Conservation (phyloP, 495 filamentous ascomycete genomes). For the Penicillium desertorum region DNA sequence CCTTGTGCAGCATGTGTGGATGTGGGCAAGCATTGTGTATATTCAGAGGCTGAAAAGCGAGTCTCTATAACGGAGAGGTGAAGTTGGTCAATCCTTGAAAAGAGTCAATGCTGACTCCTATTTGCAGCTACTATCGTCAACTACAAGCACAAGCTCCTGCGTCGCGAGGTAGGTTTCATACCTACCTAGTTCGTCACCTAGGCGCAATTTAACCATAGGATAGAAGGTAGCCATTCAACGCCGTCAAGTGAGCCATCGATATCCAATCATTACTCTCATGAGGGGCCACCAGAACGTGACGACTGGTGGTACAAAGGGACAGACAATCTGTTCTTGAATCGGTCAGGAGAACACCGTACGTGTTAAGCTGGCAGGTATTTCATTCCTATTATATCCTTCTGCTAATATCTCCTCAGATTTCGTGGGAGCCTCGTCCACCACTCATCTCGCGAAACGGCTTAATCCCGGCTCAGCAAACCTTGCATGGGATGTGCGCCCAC, state of each 20-base stretch:
- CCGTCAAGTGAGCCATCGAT: slow-evolving; percentile 14
- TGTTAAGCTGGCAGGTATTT: neutral
- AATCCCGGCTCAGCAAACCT: slow-evolving; percentile 37
- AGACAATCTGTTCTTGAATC: slow-evolving; percentile 36
- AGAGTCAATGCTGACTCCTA: slow-evolving; percentile 10
- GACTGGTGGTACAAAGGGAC: slow-evolving; percentile 46
- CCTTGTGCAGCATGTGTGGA: slow-evolving; percentile 40
- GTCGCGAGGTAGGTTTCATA: slow-evolving; percentile 10
- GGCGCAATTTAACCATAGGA: neutral
- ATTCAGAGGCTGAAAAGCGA: slow-evolving; percentile 41
- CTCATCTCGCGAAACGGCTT: slow-evolving; percentile 37
- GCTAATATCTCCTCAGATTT: slow-evolving; percentile 26
- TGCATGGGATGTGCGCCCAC: slow-evolving; percentile 42
- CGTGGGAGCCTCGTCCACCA: slow-evolving; percentile 37
- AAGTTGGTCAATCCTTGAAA: neutral
- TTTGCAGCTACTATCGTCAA: slow-evolving; percentile 33
- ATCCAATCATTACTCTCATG: slow-evolving; percentile 22
- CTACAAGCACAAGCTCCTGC: slow-evolving; percentile 31
- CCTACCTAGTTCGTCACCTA: neutral
- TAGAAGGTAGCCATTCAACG: slow-evolving; percentile 11
- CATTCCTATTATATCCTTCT: neutral
- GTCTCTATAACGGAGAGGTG: slow-evolving; percentile 39
- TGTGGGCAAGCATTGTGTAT: slow-evolving; percentile 33
- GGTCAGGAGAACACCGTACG: slow-evolving; percentile 42
- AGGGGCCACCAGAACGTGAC: slow-evolving; percentile 32